These are phyloP conservation scores for Sicyos baderoa DNA, from an alignment of 306 rosid species.

Conservation along the genomic window DNA sequence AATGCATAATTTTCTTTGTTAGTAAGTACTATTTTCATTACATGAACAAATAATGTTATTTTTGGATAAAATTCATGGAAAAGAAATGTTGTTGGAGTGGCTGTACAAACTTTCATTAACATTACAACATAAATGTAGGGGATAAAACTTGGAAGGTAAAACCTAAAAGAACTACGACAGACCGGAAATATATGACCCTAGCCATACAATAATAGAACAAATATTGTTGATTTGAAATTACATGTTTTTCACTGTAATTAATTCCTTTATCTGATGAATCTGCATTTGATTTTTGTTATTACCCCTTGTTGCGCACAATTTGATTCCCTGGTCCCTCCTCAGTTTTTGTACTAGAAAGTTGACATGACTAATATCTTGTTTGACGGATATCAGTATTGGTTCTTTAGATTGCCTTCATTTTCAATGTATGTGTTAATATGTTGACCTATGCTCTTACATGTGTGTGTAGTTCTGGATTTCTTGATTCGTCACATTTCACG, in stretches of 20 bases:
- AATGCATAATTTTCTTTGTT: neutral
- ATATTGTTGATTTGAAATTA: neutral
- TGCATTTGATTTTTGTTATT: neutral
- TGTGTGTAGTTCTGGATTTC: neutral
- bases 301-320: neutral
- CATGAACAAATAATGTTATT: neutral
- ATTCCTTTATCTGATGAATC: neutral
- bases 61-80: too few relatives aligned
- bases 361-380: neutral
- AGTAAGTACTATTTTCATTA: neutral
- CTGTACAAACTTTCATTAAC: constrained; percentile 3
- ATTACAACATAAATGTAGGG: neutral
- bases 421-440: neutral
- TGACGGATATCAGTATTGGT: neutral
- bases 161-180: neutral
- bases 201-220: too few relatives aligned
- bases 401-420: neutral
- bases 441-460: neutral
- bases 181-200: neutral
- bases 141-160: constrained; percentile 8
- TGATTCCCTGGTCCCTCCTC: neutral
- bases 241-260: neutral
- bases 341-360: neutral
- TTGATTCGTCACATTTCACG: neutral
- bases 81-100: neutral